Evolutionary conservation across 306 rosid species (phyloP), one percentile per base, ranked within the genome.

Genomic region (Pueraria montana): DNA sequence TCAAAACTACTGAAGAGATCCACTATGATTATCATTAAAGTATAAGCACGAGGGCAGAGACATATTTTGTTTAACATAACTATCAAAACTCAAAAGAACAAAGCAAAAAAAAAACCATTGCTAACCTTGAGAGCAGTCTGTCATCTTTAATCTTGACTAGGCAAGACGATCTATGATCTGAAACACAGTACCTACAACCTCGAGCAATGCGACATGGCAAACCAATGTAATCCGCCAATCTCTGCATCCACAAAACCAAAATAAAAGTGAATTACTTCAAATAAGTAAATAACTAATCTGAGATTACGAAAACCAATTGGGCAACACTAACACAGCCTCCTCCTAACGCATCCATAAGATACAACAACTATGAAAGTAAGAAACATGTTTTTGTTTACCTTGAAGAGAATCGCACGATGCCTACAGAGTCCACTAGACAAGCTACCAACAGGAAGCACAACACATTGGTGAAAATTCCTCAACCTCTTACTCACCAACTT

Each of bases 161-260:
- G 84, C 97, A 92, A 86, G 99, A 96, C 12, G 98, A 96, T 49
- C 92, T 87, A 86, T 94, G 96, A 90, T 96, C 98, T 4, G 97
- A 93, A 48, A 62, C 93, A 81, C 99, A 96, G 78, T 96, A 96
- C 84, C 81, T 94, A 79, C 98, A 96, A 75, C 98, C 98, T 27
- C 87, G 89, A 71, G 98, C 99, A 82, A 96, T 94, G 55, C 99
- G 97, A 70, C 99, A 96, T 36, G 99, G 98, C 89, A 96, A 90
- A 79, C 98, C 99, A 83, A 96, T 88, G 84, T 91, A 87, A 83
- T 96, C 98, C 53, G 99, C 99, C 89, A 96, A 79, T 84, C 94
- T 94, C 98, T 96, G 95, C 90, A 86, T 68, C 72, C 66, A 21
- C 64, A 86, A 62, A 82, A 76, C 73, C 32, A 40, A 71, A 65